phyloP scores from a whole-genome alignment of 352 stramenopile genomes.

The Phytophthora ramorum region DNA sequence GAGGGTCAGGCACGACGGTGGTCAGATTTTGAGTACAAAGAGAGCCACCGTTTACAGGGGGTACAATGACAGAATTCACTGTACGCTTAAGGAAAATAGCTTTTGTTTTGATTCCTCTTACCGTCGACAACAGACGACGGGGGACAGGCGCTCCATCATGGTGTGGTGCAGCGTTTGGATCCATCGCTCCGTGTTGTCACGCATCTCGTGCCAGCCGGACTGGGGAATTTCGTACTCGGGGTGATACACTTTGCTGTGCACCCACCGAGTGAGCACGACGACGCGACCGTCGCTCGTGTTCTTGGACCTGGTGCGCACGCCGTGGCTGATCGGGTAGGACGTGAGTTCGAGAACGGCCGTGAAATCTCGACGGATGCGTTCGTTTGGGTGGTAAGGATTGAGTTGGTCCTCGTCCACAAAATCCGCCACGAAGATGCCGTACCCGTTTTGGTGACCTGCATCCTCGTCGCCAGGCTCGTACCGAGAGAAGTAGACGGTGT shows the following conservation, averaged over 20 bases:
- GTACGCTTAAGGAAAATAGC: background rate
- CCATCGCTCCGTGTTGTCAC: constrained; percentile 45
- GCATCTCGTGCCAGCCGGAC: constrained; percentile 40
- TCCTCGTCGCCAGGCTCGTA: constrained; percentile 31
- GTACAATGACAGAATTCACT: too few species aligned
- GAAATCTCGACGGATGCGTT: constrained; percentile 52
- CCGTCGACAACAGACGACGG: constrained; percentile 34
- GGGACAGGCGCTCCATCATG: constrained; percentile 39
- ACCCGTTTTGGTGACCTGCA: constrained; percentile 25
- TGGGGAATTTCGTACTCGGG: constrained; percentile 41
- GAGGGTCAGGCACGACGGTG: too few species aligned
- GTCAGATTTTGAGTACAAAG: background rate
- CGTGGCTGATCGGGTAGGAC: constrained; percentile 34
- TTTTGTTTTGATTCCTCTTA: constrained; percentile 8
- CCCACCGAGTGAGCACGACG: constrained; percentile 45
- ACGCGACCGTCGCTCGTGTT: constrained; percentile 35
- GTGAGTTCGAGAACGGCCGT: constrained; percentile 37
- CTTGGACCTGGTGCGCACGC: constrained; percentile 29
- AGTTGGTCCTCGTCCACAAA: constrained; percentile 57
- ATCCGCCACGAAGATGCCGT: constrained; percentile 52
- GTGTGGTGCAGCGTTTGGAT: constrained; percentile 42
- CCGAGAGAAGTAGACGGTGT: constrained; percentile 44
- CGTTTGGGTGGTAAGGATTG: constrained; percentile 48
- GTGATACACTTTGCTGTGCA: constrained; percentile 42
- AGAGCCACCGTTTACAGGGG: too few species aligned